A percentile compares a stretch with the other conserved stretches of the same genome.
Conservation (phyloP, 805 yeast genomes). For the Kodamaea kaohsiungensis region DNA sequence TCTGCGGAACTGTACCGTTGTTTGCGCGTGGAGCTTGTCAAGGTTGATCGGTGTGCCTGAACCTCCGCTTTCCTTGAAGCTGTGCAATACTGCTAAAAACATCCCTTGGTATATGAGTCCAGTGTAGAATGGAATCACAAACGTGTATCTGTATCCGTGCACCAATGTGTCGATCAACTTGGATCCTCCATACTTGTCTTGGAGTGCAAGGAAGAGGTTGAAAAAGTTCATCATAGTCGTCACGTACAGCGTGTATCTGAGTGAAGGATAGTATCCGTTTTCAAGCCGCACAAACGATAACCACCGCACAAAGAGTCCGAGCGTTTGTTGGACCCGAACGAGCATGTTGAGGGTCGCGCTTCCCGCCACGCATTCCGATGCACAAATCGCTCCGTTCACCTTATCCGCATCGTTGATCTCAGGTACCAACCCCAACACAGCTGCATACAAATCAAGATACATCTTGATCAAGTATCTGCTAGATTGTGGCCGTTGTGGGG, state of each 20-base stretch:
- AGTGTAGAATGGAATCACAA: slow-evolving; percentile 18
- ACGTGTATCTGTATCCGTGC: slow-evolving; percentile 8
- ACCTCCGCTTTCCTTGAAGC: slow-evolving; percentile 7
- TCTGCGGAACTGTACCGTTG: slow-evolving; percentile 14
- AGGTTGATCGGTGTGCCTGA: slow-evolving; percentile 13
- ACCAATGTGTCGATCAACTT: not conserved
- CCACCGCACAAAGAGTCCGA: slow-evolving; percentile 24
- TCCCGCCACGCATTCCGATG: slow-evolving; percentile 6
- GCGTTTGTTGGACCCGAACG: slow-evolving; percentile 17
- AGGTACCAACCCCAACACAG: slow-evolving; percentile 11
- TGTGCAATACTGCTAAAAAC: slow-evolving; percentile 20
- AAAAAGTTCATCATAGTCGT: slow-evolving; percentile 25
- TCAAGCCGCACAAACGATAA: slow-evolving; percentile 28
- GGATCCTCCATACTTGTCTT: not conserved
- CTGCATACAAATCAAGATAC: slow-evolving; percentile 20
- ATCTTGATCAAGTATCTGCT: slow-evolving; percentile 16
- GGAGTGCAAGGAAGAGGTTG: slow-evolving; percentile 24
- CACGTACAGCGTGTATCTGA: slow-evolving; percentile 27
- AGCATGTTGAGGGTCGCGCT: slow-evolving; percentile 6
- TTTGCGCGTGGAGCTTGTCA: slow-evolving; percentile 10
- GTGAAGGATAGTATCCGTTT: slow-evolving; percentile 28
- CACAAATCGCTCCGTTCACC: not conserved
- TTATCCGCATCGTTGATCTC: slow-evolving; percentile 8
- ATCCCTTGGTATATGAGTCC: slow-evolving; percentile 20
- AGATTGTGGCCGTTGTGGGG: slow-evolving; percentile 9